phyloP scores from a whole-genome alignment of 352 stramenopile genomes.

The Pythium dissimile region DNA sequence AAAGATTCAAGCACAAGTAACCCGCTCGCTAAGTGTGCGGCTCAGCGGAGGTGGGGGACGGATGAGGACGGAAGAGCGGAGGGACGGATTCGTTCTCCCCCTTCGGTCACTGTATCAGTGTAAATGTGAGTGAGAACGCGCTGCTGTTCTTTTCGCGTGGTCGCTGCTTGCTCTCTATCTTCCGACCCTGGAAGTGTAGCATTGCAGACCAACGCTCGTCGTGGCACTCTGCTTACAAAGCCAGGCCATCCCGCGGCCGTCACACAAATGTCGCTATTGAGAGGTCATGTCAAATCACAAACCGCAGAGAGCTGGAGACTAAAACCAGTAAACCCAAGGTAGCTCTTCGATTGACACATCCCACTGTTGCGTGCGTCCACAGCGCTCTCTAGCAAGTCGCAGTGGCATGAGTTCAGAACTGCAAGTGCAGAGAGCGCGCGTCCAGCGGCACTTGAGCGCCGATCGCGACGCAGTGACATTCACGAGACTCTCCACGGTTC shows the following conservation, averaged over 20 bases:
- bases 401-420: constrained; percentile 4
- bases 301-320: not conserved
- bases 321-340: not conserved
- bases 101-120: too few species aligned
- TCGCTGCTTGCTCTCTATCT: not conserved
- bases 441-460: too few species aligned
- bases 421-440: not conserved
- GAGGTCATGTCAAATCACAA: not conserved
- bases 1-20: too few species aligned
- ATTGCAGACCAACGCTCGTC: not conserved
- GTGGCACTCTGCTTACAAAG: not conserved
- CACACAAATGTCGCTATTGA: not conserved
- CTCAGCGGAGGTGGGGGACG: too few species aligned
- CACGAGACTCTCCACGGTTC: too few species aligned
- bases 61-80: too few species aligned
- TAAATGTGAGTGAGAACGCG: too few species aligned
- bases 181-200: not conserved
- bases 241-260: not conserved
- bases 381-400: constrained; percentile 7
- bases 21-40: too few species aligned
- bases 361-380: constrained; percentile 4
- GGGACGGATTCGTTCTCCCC: too few species aligned
- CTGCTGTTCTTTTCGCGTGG: constrained; percentile 17
- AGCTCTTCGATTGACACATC: not conserved
- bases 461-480: not conserved